Evolutionary conservation across 1,284 basidiomycete genomes (phyloP).

Genomic region (Papiliotrema flavescens): DNA sequence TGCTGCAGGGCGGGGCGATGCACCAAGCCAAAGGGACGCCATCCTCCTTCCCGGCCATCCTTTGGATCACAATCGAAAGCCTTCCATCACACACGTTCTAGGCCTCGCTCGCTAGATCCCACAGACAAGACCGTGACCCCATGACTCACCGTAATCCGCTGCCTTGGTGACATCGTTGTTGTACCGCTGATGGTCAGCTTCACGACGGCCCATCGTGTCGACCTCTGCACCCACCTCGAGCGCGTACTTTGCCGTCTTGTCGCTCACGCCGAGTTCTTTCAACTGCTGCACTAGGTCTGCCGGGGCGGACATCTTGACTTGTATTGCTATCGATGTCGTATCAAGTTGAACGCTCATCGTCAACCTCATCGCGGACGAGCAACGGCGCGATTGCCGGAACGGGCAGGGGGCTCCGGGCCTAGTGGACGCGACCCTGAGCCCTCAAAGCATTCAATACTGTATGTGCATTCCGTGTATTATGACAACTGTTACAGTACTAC

Average conservation of each 20-base stretch:
- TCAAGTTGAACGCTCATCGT: too few relatives aligned
- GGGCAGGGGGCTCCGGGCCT: too few relatives aligned
- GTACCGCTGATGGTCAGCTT: slow-evolving; percentile 20
- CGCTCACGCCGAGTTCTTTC: slow-evolving; percentile 38
- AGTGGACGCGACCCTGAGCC: too few relatives aligned
- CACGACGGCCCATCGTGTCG: background rate
- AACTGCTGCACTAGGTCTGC: slow-evolving; percentile 34
- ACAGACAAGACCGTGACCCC: background rate
- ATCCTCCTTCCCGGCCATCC: too few relatives aligned
- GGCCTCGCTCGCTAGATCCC: background rate
- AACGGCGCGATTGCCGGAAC: too few relatives aligned
- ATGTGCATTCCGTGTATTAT: too few relatives aligned
- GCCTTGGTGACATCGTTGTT: slow-evolving; percentile 40
- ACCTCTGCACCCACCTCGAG: slow-evolving; percentile 26
- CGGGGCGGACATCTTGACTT: background rate
- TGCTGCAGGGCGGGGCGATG: too few relatives aligned
- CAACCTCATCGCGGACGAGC: too few relatives aligned
- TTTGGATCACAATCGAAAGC: too few relatives aligned
- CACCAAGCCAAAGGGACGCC: too few relatives aligned
- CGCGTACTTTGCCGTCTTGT: slow-evolving; percentile 41
- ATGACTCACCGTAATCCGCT: slow-evolving; percentile 43
- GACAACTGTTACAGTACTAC: background rate
- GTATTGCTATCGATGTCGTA: too few relatives aligned
- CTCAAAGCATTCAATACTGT: too few relatives aligned
- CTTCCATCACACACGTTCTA: background rate